Evolutionary conservation across 2,329 filamentous ascomycete species (phyloP), one percentile per base, ranked within the genome.

Genomic region (Coniosporium tulheliwenetii): DNA sequence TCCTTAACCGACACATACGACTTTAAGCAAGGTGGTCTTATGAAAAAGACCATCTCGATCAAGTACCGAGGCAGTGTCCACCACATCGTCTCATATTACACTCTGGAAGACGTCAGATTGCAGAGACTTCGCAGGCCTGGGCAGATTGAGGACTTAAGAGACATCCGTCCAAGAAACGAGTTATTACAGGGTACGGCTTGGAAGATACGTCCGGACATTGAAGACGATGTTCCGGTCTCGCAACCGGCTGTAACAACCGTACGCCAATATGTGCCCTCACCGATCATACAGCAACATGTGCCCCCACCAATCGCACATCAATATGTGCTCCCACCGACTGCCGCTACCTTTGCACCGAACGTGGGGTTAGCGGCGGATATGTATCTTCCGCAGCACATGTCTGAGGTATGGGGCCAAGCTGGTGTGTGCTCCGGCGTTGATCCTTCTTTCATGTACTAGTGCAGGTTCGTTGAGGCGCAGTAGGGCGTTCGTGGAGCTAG

Each of bases 1-100:
- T 93, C 85, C 1, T 67, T 94, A 10, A 75, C 89, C n/a, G 86
- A 93, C 60, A 86, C 81, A 1, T 94, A 94, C 51, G 76, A 78
- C 30, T 94, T 94, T 70, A 91, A 91, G 53, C 68, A 77, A 10
- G 73, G 77, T 1, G 86, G 87, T 0, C 63, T 95, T 34, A 75
- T 94, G 46, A 95, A 95, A 70, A 94, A 94, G 67, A 94, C 86
- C 0, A 86, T 94, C 60, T 89, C 81, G 50, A 75, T 94, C 33
- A 77, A 73, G 2, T 77, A 81, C 39, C 71, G 79, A 19, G 81
- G 81, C 2, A 73, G 86, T 2, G 78, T 77, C 2, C 86, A 93
- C 52, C 86, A 93, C 52, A 64, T 95, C 39, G 85, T 94, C 34
- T 87, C 81, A 12, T 95, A 95, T 57, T 94, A 94, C 64, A 84